phyloP scores from a whole-genome alignment of 805 yeast species.

The Cyberlindnera saturnus region DNA sequence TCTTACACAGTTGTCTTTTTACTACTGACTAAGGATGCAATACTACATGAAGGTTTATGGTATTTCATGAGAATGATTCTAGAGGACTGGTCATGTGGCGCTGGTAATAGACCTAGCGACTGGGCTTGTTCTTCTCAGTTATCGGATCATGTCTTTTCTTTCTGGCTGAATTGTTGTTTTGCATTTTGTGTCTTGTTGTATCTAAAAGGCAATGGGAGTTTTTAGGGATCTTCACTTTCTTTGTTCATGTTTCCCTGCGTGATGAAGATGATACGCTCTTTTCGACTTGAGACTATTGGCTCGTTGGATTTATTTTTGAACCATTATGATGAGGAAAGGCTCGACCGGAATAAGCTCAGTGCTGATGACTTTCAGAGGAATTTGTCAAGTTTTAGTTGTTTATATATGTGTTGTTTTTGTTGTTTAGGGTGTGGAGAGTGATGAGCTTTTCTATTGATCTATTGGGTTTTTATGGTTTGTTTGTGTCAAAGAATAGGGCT shows the following conservation, averaged over 20 bases:
- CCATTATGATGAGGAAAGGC: not conserved
- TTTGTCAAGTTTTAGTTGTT: too few species aligned
- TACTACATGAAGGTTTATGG: not conserved
- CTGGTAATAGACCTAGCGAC: constrained; percentile 20
- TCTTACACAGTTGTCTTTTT: not conserved
- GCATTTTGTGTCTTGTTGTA: not conserved
- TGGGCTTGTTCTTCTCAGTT: constrained; percentile 9
- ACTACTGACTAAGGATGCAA: too few species aligned
- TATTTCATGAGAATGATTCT: not conserved
- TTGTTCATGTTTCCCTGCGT: too few species aligned
- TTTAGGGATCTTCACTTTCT: too few species aligned
- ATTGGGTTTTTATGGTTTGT: not conserved
- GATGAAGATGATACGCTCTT: not conserved
- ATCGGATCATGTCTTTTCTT: not conserved
- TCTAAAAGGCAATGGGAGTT: not conserved
- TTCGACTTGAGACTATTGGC: constrained; percentile 21
- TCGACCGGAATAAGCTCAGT: not conserved
- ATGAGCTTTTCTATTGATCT: too few species aligned
- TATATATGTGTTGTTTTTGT: too few species aligned
- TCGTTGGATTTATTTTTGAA: constrained; percentile 10
- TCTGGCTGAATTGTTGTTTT: not conserved
- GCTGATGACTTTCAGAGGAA: too few species aligned
- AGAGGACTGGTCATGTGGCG: constrained; percentile 20
- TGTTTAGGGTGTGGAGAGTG: too few species aligned
- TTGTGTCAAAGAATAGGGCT: not conserved